Conservation (phyloP, 108 stramenopile genomes). For the Cyclotella sp. region DNA sequence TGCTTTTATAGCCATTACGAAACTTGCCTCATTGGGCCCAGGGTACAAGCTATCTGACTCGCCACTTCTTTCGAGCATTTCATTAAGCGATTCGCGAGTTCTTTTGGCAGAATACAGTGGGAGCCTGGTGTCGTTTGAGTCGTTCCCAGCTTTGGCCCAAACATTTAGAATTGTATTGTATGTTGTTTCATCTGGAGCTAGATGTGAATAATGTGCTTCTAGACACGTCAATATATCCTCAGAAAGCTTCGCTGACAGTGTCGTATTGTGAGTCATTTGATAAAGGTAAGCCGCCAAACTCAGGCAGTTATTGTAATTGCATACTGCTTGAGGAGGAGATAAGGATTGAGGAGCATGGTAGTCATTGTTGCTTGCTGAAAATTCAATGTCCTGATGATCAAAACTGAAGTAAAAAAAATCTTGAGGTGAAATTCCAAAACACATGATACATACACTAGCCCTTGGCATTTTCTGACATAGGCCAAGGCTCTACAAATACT, state of each 20-base stretch:
- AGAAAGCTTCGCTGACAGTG: slow-evolving; percentile 21
- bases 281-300: no score
- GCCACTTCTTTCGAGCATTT: slow-evolving; percentile 21
- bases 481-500: no score
- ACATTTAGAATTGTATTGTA: slow-evolving; percentile 60
- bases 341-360: no score
- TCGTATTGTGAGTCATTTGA: no score
- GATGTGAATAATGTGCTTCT: slow-evolving; percentile 30
- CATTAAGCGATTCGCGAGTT: slow-evolving; percentile 42
- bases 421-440: no score
- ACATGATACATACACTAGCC: no score
- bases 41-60: slow-evolving; percentile 23
- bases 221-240: slow-evolving; percentile 33
- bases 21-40: slow-evolving; percentile 35
- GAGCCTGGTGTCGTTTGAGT: slow-evolving; percentile 1
- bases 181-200: slow-evolving; percentile 51
- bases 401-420: no score
- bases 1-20: slow-evolving; percentile 41
- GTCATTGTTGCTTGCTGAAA: no score
- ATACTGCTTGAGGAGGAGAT: no score
- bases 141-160: slow-evolving; percentile 51
- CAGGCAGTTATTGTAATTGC: no score
- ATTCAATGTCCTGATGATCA: no score
- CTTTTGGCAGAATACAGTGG: slow-evolving; percentile 39
- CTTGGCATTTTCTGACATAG: no score